A percentile compares a stretch with the other conserved stretches of the same genome.
phyloP scores from a whole-genome alignment of 345 rosid genomes.

The Draba incana region DNA sequence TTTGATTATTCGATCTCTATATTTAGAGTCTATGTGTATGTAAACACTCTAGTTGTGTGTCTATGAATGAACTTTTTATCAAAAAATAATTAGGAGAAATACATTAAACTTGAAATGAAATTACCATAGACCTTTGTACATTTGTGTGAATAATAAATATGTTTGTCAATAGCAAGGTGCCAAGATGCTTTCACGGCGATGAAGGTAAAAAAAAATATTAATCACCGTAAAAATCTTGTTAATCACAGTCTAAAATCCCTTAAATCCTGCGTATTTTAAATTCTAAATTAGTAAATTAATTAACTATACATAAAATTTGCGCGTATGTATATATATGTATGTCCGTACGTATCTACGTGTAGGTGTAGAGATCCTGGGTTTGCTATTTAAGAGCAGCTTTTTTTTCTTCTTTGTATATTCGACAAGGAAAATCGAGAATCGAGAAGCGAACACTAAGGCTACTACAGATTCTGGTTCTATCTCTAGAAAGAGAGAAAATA shows the following conservation, averaged over 20 bases:
- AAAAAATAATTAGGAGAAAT: no score
- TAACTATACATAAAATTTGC: not conserved
- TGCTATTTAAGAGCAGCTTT: constrained; percentile 27
- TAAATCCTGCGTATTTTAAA: not conserved
- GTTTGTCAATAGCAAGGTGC: not conserved
- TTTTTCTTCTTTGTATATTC: not conserved
- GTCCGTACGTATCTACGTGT: constrained; percentile 41
- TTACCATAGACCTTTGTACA: no score
- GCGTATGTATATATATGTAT: not conserved
- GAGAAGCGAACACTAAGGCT: constrained; percentile 3
- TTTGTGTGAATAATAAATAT: not conserved
- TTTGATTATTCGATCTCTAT: no score
- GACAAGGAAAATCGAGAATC: constrained; percentile 4
- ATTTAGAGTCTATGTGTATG: no score
- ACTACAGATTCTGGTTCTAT: constrained; percentile 31
- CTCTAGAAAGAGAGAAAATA: constrained; percentile 2
- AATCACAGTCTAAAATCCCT: not conserved
- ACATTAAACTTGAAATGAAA: no score
- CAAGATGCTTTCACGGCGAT: constrained; percentile 7
- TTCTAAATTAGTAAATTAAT: constrained; percentile 6
- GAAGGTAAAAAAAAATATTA: constrained; percentile 15
- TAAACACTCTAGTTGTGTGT: no score
- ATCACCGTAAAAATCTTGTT: constrained; percentile 4
- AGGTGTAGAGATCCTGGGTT: constrained; percentile 31
- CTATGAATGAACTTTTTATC: no score